Evolutionary conservation across 495 filamentous ascomycete species (phyloP).

Genomic region (Schizothecium vesticola): DNA sequence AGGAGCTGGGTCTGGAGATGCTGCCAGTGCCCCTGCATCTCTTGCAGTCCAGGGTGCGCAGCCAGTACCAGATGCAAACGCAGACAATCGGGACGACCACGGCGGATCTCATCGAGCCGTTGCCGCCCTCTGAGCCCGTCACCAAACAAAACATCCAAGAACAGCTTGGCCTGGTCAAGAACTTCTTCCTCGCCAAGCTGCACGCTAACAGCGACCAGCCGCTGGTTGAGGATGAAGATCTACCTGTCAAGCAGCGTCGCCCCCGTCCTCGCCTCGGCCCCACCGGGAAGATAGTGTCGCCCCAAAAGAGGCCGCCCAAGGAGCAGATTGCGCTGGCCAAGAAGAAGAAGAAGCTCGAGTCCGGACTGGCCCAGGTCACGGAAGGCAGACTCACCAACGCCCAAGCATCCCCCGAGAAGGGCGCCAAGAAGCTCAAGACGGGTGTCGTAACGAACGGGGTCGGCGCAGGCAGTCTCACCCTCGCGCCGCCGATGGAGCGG

Average conservation of each 20-base stretch:
- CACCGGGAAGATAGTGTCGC: slow-evolving; percentile 88
- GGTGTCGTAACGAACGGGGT: slow-evolving; percentile 29
- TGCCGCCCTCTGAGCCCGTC: slow-evolving; percentile 71
- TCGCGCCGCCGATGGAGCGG: slow-evolving; percentile 40
- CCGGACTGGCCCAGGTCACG: slow-evolving; percentile 37
- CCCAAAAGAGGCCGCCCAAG: slow-evolving; percentile 78
- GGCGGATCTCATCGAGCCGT: slow-evolving; percentile 61
- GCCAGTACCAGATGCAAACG: slow-evolving; percentile 69
- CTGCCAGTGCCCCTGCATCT: slow-evolving; percentile 92
- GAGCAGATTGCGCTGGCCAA: slow-evolving; percentile 67
- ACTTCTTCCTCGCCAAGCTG: slow-evolving; percentile 85
- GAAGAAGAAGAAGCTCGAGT: slow-evolving; percentile 66
- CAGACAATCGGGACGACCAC: slow-evolving; percentile 48
- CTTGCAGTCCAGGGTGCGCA: slow-evolving; percentile 83
- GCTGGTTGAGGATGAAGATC: slow-evolving; percentile 88
- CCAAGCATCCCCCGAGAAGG: slow-evolving; percentile 33
- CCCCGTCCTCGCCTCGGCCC: slow-evolving; percentile 91
- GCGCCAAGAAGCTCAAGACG: slow-evolving; percentile 37
- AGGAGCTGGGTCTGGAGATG: slow-evolving; percentile 77
- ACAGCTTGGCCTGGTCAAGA: slow-evolving; percentile 79
- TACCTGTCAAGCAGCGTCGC: slow-evolving; percentile 83
- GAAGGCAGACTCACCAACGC: slow-evolving; percentile 35
- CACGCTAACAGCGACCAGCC: slow-evolving; percentile 74
- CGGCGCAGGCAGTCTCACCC: slow-evolving; percentile 6
- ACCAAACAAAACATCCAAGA: slow-evolving; percentile 67